phyloP scores from a whole-genome alignment of 2,329 filamentous ascomycete species.

The Colletotrichum acutatum region DNA sequence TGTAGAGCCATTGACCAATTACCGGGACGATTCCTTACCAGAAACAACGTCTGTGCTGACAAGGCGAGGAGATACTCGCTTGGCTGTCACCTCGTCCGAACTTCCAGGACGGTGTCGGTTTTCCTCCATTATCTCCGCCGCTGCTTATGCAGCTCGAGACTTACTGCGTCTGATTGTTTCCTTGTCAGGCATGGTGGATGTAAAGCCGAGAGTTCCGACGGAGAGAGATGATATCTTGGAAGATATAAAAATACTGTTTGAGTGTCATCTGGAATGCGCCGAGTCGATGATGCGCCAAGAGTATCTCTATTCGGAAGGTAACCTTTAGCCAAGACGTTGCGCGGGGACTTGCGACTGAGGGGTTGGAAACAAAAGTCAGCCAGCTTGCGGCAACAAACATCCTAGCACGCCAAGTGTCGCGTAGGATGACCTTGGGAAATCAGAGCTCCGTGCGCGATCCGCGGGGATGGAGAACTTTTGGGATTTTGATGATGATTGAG shows the following conservation, averaged over 20 bases:
- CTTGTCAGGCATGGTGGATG: neutral
- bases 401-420: neutral
- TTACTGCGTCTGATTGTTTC: neutral
- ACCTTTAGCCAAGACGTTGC: conserved; percentile 25
- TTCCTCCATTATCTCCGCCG: neutral
- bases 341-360: conserved; percentile 16
- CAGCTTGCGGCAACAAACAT: neutral
- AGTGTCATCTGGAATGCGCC: neutral
- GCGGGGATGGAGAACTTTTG: neutral
- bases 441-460: neutral
- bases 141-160: neutral
- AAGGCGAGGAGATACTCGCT: neutral
- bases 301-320: conserved; percentile 19
- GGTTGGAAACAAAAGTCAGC: neutral
- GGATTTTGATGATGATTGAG: too few species aligned
- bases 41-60: neutral
- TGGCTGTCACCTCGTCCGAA: neutral
- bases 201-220: neutral
- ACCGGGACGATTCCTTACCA: too few species aligned
- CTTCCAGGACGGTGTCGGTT: neutral
- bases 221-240: neutral
- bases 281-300: conserved; percentile 4
- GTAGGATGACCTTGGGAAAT: neutral
- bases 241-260: neutral
- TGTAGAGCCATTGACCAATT: neutral